Conservation (phyloP, 345 rosid species). For the Salix purpurea region DNA sequence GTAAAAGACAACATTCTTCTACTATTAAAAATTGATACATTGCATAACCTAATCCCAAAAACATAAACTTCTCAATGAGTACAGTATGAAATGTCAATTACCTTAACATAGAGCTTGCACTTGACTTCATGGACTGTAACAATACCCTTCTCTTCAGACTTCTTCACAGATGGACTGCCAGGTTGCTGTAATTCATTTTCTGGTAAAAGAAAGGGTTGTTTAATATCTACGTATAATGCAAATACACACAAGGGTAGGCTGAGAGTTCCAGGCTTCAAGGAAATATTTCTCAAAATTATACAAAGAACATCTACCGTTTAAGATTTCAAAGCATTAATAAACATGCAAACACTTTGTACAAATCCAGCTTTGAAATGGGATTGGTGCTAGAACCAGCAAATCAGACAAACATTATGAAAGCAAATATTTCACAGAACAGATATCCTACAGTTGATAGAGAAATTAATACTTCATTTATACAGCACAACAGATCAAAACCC, state of each 20-base stretch:
- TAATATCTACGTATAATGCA: not conserved
- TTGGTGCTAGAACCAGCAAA: not conserved
- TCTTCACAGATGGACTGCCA: conserved; percentile 88
- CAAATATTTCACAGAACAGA: not conserved
- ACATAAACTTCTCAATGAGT: not conserved
- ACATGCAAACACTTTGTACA: not conserved
- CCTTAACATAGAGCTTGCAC: conserved; percentile 96
- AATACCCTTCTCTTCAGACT: conserved; percentile 79
- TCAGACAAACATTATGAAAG: not conserved
- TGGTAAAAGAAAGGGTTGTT: conserved; percentile 25
- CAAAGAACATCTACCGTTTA: not conserved
- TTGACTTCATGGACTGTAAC: conserved; percentile 86
- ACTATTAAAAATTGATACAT: not conserved
- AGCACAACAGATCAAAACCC: not conserved
- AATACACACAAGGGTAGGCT: not conserved
- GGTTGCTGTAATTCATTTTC: conserved; percentile 75
- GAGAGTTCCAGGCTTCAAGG: not conserved
- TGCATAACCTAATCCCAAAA: not conserved
- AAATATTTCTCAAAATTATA: not conserved
- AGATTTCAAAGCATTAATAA: not conserved
- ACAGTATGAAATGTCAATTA: conserved; percentile 17
- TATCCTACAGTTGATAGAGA: not conserved
- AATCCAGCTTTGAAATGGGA: not conserved
- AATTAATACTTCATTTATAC: not conserved
- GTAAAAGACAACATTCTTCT: not conserved